phyloP scores from a whole-genome alignment of 164 flowering plant species.

The Platanus orientalis region DNA sequence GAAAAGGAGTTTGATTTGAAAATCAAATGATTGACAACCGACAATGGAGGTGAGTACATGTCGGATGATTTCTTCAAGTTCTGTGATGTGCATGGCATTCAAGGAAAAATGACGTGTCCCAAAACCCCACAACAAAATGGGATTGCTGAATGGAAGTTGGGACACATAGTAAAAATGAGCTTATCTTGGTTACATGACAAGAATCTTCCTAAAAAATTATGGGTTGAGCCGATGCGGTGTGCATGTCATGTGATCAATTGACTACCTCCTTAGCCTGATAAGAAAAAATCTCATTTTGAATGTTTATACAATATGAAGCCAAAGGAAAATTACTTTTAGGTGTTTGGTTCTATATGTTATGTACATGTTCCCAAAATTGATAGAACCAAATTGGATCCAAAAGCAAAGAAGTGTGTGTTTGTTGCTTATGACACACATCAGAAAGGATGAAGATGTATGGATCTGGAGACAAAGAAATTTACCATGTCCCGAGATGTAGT shows the following conservation, averaged over 20 bases:
- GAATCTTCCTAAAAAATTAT: conserved; percentile 16
- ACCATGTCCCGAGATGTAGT: too few species aligned
- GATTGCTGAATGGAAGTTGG: conserved; percentile 18
- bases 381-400: too few species aligned
- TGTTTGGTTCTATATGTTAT: too few species aligned
- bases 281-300: conserved; percentile 22
- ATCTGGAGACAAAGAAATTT: too few species aligned
- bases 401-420: too few species aligned
- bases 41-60: too few species aligned
- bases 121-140: conserved; percentile 22
- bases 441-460: too few species aligned
- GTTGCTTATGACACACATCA: too few species aligned
- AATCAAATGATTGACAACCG: conserved; percentile 12
- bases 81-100: conserved; percentile 14
- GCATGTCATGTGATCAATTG: conserved; percentile 24
- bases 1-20: conserved; percentile 12
- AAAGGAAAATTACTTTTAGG: too few species aligned
- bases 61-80: conserved; percentile 6
- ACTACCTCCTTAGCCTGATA: conserved; percentile 21
- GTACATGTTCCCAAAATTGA: too few species aligned
- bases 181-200: conserved; percentile 21
- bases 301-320: conserved; percentile 8
- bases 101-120: conserved; percentile 23
- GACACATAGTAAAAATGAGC: conserved; percentile 8
- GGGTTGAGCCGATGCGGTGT: conserved; percentile 17